phyloP scores from a whole-genome alignment of 768 basidiomycete genomes.

The Psilocybe sp. region DNA sequence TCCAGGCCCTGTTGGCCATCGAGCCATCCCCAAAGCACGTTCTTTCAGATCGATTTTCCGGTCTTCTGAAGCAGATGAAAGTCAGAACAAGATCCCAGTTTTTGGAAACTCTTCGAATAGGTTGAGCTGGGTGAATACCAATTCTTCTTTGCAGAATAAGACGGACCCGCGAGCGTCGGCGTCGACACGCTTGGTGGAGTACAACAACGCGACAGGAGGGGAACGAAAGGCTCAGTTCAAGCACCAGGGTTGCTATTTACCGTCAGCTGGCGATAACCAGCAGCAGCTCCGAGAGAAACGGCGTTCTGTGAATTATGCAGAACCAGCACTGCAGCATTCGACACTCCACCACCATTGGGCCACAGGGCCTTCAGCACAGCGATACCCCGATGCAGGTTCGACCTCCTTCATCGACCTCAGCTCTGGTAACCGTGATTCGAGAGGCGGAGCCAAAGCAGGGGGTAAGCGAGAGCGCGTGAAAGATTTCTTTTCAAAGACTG shows the following conservation, averaged over 20 bases:
- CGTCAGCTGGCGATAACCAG: no score
- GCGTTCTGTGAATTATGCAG: no score
- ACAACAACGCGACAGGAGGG: no score
- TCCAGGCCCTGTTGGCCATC: conserved; percentile 6
- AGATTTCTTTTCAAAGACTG: conserved; percentile 20
- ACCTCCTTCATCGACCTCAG: conserved; percentile 39
- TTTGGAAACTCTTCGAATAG: conserved; percentile 1
- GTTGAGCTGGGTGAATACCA: conserved; percentile 4
- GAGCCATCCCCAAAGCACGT: conserved; percentile 24
- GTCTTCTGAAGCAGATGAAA: conserved; percentile 6
- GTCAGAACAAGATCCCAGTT: background rate
- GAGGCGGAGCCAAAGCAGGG: conserved; percentile 6
- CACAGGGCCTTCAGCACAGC: conserved; percentile 2
- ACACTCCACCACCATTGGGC: background rate
- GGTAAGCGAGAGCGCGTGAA: conserved; percentile 19
- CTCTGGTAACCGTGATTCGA: conserved; percentile 19
- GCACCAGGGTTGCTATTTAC: no score
- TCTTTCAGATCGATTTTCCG: conserved; percentile 23
- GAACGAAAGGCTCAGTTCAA: no score
- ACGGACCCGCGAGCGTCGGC: no score
- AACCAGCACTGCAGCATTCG: no score
- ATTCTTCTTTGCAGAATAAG: background rate
- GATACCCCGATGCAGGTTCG: conserved; percentile 10
- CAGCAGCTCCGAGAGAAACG: no score
- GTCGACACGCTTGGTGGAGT: no score